Base-by-base conservation (phyloP, 148 eudicot species). In the Vaccinium darrowii region DNA sequence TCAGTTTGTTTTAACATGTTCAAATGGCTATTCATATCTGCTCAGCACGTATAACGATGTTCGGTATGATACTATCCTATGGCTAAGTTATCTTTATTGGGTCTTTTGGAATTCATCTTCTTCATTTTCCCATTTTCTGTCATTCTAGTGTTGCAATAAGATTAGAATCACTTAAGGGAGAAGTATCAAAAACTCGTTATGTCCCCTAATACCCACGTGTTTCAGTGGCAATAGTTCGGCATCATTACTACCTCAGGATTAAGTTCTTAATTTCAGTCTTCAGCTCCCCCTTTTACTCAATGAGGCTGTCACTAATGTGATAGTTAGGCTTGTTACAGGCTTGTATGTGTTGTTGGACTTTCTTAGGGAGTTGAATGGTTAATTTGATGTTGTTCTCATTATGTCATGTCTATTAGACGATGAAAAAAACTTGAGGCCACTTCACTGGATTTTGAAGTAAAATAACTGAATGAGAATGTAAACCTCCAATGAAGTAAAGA, bases 11-110 rank as follows among this genome's bases (percentile, higher is more conserved):
- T 83, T 94, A 82, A 92, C 91, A 67, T 86, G 91, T 90, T 89
- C 95, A 9, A 89, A 94, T 89, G 98, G 95, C 71, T 94, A 97
- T 86, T 91, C 95, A 79, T 90, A 92, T 92, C 93, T 94, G 67
- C 91, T 94, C 76, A 94, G 86, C 87, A 90, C 95, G 73, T 86
- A 92, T 87, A 87, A 92, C n/a, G 93, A 92, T 91, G 89, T 93
- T 83, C 84, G 99, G 99, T 96, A 86, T 80, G 36, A 23, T 43
- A 49, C 43, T 30, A 57, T 71, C 77, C 33, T 33, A 39, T 39
- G 30, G 11, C 25, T 19, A 14, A 60, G 23, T 33, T 39, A 10
- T 49, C 82, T 54, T 27, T 62, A 15, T 1, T 63, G 19, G 11
- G 27, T 4, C 56, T 75, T 33, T 33, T 8, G 19, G 51, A 78